Percentiles rank a stretch among this genome's conserved stretches.
Evolutionary conservation across 371 early-diverging fungal species (phyloP).

Genomic region (Chytridium lagenaria): DNA sequence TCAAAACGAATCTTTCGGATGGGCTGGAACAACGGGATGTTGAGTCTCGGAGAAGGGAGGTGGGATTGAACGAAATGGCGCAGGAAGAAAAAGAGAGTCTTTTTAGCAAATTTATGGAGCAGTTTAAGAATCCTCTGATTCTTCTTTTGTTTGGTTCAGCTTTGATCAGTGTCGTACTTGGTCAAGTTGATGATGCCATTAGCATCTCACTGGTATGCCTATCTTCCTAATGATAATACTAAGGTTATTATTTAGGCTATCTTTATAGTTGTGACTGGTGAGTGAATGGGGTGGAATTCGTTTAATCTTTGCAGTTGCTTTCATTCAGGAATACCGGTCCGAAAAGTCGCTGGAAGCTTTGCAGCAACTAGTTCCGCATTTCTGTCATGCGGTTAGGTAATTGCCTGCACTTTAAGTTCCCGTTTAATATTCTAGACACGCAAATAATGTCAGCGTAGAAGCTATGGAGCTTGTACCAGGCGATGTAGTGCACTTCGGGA

Average conservation of each 20-base stretch:
- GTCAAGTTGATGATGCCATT: conserved; percentile 91
- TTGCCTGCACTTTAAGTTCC: background rate
- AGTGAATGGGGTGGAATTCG: background rate
- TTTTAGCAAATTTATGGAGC: conserved; percentile 71
- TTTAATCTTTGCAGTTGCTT: conserved; percentile 67
- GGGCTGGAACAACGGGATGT: conserved; percentile 32
- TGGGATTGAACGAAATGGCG: conserved; percentile 67
- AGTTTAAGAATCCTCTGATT: conserved; percentile 85
- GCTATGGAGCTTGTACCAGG: conserved; percentile 85
- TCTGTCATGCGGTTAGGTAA: conserved; percentile 80
- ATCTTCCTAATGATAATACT: background rate
- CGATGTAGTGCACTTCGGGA: conserved; percentile 78
- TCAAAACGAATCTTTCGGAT: background rate
- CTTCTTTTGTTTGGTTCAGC: conserved; percentile 89
- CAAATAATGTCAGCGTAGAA: conserved; percentile 59
- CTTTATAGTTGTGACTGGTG: conserved; percentile 84
- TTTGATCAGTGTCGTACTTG: conserved; percentile 80
- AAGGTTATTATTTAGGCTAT: conserved; percentile 68
- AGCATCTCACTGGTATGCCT: conserved; percentile 84
- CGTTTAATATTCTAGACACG: conserved; percentile 56
- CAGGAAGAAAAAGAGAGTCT: conserved; percentile 62
- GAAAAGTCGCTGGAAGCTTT: conserved; percentile 86
- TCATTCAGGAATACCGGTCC: conserved; percentile 89
- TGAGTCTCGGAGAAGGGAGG: conserved; percentile 23
- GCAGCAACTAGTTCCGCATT: conserved; percentile 85